These are phyloP conservation scores for Hortaea sp. DNA, from an alignment of 2,329 filamentous ascomycete genomes.

Conservation along the genomic window DNA sequence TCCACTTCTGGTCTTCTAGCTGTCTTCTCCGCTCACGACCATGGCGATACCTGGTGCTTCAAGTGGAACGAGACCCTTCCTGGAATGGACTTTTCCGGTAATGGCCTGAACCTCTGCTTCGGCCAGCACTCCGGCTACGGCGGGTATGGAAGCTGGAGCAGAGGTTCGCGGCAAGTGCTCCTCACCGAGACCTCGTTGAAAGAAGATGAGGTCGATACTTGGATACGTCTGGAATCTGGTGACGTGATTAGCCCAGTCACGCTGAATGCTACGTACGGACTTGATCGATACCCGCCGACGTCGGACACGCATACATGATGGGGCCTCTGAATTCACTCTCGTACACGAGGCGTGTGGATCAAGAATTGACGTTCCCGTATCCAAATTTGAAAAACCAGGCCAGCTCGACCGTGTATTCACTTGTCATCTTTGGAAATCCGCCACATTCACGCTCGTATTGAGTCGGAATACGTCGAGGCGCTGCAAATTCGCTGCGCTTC, in stretches of 20 bases:
- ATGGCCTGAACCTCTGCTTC: conserved; percentile 25
- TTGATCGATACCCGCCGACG: conserved; percentile 19
- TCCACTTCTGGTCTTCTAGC: conserved; percentile 46
- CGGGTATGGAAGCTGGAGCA: conserved; percentile 24
- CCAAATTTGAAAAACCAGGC: no score
- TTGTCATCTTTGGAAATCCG: no score
- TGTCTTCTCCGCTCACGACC: conserved; percentile 57
- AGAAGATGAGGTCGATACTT: conserved; percentile 18
- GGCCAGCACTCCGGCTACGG: conserved; percentile 22
- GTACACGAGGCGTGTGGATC: no score
- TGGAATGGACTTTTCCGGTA: conserved; percentile 20
- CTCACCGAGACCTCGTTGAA: conserved; percentile 14
- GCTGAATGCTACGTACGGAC: conserved; percentile 22
- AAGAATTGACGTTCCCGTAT: no score
- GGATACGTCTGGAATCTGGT: conserved; percentile 24
- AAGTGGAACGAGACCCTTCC: conserved; percentile 19
- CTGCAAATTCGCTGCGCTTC: no score
- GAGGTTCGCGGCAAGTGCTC: conserved; percentile 21
- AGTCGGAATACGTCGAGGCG: no score
- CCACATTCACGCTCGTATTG: no score
- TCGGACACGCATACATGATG: conserved; percentile 6
- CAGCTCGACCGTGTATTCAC: no score
- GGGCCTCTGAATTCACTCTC: no score
- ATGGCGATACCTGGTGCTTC: conserved; percentile 32
- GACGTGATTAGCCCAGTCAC: conserved; percentile 18